Evolutionary conservation across 768 basidiomycete species (phyloP).

Genomic region (Agrocybe pediades): DNA sequence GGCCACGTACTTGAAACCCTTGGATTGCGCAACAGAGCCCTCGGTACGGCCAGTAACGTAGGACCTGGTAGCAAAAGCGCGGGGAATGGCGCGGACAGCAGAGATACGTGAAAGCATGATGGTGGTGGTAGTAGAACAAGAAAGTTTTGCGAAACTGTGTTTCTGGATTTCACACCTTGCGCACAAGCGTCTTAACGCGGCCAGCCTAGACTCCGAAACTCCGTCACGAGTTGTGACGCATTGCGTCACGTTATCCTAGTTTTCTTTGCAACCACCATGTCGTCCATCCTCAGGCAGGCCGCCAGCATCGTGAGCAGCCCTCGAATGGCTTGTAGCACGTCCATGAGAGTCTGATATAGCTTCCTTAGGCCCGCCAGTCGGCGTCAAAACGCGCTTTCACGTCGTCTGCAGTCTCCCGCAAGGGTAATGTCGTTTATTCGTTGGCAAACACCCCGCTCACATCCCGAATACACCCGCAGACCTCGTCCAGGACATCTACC

Average conservation of each 20-base stretch:
- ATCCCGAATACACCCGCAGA: conserved; percentile 63
- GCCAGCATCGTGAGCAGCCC: conserved; percentile 43
- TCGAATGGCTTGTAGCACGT: background rate
- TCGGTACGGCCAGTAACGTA: conserved; percentile 46
- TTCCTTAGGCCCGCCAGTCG: conserved; percentile 50
- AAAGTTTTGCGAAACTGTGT: background rate
- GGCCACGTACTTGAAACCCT: conserved; percentile 57
- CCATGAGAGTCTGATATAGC: conserved; percentile 5
- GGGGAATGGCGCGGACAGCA: conserved; percentile 44
- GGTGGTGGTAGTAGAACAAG: conserved; percentile 21
- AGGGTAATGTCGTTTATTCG: conserved; percentile 50
- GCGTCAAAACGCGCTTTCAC: conserved; percentile 59
- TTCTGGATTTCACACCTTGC: background rate
- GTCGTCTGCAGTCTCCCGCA: conserved; percentile 59
- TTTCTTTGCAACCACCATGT: conserved; percentile 60
- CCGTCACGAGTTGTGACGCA: conserved; percentile 11
- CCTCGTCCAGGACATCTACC: conserved; percentile 89
- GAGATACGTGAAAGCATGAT: conserved; percentile 46
- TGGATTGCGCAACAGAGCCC: conserved; percentile 62
- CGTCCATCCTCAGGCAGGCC: conserved; percentile 65
- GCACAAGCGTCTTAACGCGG: background rate
- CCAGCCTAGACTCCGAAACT: background rate
- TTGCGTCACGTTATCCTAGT: conserved; percentile 42
- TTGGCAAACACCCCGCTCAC: conserved; percentile 17
- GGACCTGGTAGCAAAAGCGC: conserved; percentile 34